These are phyloP conservation scores for Metroxylon sagu DNA, from an alignment of 176 grass and related monocot genomes.

Conservation along the genomic window DNA sequence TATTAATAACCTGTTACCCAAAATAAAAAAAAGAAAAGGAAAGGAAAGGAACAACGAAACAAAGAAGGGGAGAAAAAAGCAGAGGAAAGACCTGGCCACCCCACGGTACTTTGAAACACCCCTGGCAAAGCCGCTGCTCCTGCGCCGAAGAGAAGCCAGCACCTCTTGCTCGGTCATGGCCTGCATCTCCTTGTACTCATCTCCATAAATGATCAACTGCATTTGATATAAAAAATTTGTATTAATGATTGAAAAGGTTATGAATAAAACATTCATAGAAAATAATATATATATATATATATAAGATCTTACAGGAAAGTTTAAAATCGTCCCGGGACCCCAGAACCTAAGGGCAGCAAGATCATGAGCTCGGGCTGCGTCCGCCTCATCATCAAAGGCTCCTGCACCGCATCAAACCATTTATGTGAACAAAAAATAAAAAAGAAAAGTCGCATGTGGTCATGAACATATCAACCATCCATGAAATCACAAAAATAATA, in stretches of 20 bases:
- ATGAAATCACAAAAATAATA: no score
- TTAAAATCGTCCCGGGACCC: constrained; percentile 57
- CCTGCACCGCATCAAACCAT: constrained; percentile 27
- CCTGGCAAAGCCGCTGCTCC: constrained; percentile 93
- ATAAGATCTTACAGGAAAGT: constrained; percentile 57
- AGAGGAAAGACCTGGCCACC: constrained; percentile 55
- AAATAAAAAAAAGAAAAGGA: background rate
- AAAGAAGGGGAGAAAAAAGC: no score
- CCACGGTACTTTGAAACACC: constrained; percentile 93
- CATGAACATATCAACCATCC: no score
- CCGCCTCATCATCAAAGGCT: constrained; percentile 83
- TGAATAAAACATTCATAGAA: background rate
- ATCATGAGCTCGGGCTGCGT: constrained; percentile 67
- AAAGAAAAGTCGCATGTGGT: background rate
- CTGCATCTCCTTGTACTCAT: constrained; percentile 68
- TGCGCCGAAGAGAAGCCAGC: constrained; percentile 72
- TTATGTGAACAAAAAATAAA: background rate
- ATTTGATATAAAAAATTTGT: background rate
- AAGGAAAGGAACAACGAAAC: no score
- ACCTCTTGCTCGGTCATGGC: constrained; percentile 56
- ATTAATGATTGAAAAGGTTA: no score
- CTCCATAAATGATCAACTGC: constrained; percentile 52
- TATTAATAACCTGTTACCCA: background rate
- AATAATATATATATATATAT: background rate
- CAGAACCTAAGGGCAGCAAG: constrained; percentile 90